Percentiles rank a stretch among this genome's conserved stretches.
Conservation (phyloP, 2,329 filamentous ascomycete species). For the Pleochaeta shiraiana region DNA sequence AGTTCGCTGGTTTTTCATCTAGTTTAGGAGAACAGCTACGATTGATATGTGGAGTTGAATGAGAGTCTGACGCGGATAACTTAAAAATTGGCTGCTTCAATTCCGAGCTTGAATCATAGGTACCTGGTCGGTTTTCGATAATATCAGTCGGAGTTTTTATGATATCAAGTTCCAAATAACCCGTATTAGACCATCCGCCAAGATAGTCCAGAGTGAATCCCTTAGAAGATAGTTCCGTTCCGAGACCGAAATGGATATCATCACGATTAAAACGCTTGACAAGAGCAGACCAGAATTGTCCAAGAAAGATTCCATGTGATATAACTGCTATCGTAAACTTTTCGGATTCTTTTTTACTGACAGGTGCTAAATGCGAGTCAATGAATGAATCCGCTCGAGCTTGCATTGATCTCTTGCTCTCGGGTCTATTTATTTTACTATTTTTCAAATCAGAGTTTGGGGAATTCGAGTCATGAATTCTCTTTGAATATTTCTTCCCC, state of each 20-base stretch:
- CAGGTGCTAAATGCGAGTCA: slow-evolving; percentile 35
- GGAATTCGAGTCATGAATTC: slow-evolving; percentile 18
- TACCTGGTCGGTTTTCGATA: neutral
- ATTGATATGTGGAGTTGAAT: neutral
- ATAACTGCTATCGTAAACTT: slow-evolving; percentile 39
- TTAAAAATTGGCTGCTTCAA: too few species aligned
- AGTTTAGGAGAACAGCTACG: too few species aligned
- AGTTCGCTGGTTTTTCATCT: neutral
- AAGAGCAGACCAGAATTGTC: slow-evolving; percentile 41
- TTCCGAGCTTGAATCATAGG: neutral
- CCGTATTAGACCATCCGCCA: slow-evolving; percentile 43
- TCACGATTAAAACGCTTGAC: slow-evolving; percentile 27
- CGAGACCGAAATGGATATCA: slow-evolving; percentile 19
- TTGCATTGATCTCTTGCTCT: slow-evolving; percentile 46
- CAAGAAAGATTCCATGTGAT: slow-evolving; percentile 66
- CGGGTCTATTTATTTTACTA: slow-evolving; percentile 31
- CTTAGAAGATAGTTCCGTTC: slow-evolving; percentile 21
- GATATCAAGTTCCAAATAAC: slow-evolving; percentile 24
- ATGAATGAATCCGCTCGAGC: slow-evolving; percentile 44
- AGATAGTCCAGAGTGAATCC: slow-evolving; percentile 26
- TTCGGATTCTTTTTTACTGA: slow-evolving; percentile 19
- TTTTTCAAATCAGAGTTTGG: slow-evolving; percentile 20
- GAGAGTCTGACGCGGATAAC: too few species aligned
- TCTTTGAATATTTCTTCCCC: slow-evolving; percentile 33
- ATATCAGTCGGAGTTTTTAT: neutral